A percentile compares a stretch with the other conserved stretches of the same genome.
These are phyloP conservation scores for sunflower (Helianthus annuus) DNA, from an alignment of 129 eudicot species.

Conservation along the genomic window DNA sequence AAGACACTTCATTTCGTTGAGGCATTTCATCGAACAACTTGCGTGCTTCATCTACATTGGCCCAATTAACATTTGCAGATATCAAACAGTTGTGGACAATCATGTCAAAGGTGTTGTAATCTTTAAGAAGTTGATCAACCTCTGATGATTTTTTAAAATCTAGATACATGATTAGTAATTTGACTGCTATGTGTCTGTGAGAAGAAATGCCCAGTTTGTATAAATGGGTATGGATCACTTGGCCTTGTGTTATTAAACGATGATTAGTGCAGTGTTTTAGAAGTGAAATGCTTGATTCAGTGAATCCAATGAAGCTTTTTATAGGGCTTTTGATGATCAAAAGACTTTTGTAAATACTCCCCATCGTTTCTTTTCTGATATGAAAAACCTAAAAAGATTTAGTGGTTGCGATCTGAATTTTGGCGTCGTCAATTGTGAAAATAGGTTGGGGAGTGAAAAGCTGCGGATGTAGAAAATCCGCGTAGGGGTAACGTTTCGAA, in stretches of 20 bases:
- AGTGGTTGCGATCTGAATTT: background rate
- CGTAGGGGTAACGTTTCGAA: no score
- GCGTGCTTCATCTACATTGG: slow-evolving; percentile 43
- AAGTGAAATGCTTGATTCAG: slow-evolving; percentile 36
- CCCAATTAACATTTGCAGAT: slow-evolving; percentile 46
- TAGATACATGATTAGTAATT: slow-evolving; percentile 62
- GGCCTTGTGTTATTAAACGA: slow-evolving; percentile 41
- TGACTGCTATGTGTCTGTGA: slow-evolving; percentile 45
- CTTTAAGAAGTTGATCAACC: slow-evolving; percentile 54
- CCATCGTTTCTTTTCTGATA: slow-evolving; percentile 21
- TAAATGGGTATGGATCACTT: slow-evolving; percentile 49
- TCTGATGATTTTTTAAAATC: slow-evolving; percentile 43
- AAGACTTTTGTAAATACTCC: slow-evolving; percentile 30
- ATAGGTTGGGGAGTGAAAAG: no score
- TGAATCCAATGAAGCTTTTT: slow-evolving; percentile 37
- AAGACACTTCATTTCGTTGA: slow-evolving; percentile 69
- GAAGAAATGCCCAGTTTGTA: slow-evolving; percentile 60
- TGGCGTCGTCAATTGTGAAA: no score
- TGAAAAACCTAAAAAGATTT: background rate
- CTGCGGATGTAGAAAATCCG: no score
- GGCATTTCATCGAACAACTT: slow-evolving; percentile 80
- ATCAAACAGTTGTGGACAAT: slow-evolving; percentile 70
- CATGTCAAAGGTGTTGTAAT: slow-evolving; percentile 51
- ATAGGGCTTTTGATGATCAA: slow-evolving; percentile 38
- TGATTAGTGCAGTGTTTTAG: slow-evolving; percentile 51